Conservation (phyloP, 1,284 basidiomycete genomes). For the Bondarzewia mesenterica region DNA sequence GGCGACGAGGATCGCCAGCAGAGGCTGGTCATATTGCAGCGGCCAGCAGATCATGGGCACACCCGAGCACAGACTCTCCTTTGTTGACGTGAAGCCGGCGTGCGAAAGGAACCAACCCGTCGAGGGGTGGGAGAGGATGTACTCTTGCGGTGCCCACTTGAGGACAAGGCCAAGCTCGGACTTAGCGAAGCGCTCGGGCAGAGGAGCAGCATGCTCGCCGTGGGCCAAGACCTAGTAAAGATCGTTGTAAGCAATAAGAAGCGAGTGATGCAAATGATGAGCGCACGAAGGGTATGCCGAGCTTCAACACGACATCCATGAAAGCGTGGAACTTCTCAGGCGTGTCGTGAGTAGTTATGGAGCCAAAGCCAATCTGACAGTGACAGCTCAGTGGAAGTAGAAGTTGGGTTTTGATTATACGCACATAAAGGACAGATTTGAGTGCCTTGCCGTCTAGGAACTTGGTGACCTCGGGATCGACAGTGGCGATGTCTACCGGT, state of each 20-base stretch:
- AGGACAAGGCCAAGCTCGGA: not conserved
- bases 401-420: not conserved
- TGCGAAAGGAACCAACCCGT: slow-evolving; percentile 6
- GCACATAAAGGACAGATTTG: slow-evolving; percentile 4
- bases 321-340: not conserved
- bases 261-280: not conserved
- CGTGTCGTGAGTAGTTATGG: not conserved
- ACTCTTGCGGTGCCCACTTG: slow-evolving; percentile 4
- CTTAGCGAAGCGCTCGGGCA: not conserved
- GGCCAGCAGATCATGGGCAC: slow-evolving; percentile 7
- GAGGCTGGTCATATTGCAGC: slow-evolving; percentile 4
- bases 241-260: too few species aligned
- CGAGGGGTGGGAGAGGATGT: slow-evolving; percentile 4
- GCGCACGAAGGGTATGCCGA: slow-evolving; percentile 1
- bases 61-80: slow-evolving; percentile 4
- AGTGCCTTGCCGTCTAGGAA: too few species aligned
- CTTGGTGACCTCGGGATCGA: too few species aligned
- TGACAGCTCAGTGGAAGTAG: not conserved
- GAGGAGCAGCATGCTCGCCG: too few species aligned
- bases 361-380: slow-evolving; percentile 4
- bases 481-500: too few species aligned
- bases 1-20: slow-evolving; percentile 1
- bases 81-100: slow-evolving; percentile 4
- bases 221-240: too few species aligned
- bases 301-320: not conserved